A percentile compares a stretch with the other conserved stretches of the same genome.
These are phyloP conservation scores for Clarkia xantiana DNA, from an alignment of 345 rosid species.

Conservation along the genomic window DNA sequence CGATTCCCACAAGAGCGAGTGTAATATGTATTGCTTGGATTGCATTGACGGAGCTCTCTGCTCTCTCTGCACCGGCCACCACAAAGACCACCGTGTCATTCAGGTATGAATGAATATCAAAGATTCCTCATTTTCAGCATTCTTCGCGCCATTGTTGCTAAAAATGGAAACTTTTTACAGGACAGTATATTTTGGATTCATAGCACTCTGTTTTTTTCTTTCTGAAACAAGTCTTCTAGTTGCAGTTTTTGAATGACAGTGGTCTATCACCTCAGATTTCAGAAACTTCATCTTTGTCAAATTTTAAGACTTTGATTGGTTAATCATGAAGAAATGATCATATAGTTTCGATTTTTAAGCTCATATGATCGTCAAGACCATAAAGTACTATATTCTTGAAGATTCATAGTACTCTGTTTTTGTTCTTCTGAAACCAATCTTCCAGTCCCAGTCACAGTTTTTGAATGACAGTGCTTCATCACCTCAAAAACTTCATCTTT, in stretches of 20 bases:
- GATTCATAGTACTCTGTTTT: not conserved
- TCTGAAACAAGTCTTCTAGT: not conserved
- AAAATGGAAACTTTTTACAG: not conserved
- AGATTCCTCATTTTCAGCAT: not conserved
- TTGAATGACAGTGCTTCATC: no score
- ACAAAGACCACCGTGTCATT: conserved; percentile 64
- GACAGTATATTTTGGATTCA: not conserved
- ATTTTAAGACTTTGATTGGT: no score
- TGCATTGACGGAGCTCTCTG: conserved; percentile 76
- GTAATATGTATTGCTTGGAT: conserved; percentile 96
- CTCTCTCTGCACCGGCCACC: conserved; percentile 56
- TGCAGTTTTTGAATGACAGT: no score
- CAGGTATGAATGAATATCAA: conserved; percentile 35
- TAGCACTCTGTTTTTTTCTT: not conserved
- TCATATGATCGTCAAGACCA: no score
- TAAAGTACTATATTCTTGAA: no score
- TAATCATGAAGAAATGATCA: no score
- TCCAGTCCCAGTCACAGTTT: not conserved
- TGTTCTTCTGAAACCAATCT: no score
- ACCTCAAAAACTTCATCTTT: no score
- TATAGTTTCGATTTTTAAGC: no score
- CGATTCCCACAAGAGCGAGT: conserved; percentile 88
- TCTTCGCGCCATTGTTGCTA: not conserved
- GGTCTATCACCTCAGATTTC: no score
- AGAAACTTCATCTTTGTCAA: no score